phyloP scores from a whole-genome alignment of 495 filamentous ascomycete species.

The Achaetomiella virescens region DNA sequence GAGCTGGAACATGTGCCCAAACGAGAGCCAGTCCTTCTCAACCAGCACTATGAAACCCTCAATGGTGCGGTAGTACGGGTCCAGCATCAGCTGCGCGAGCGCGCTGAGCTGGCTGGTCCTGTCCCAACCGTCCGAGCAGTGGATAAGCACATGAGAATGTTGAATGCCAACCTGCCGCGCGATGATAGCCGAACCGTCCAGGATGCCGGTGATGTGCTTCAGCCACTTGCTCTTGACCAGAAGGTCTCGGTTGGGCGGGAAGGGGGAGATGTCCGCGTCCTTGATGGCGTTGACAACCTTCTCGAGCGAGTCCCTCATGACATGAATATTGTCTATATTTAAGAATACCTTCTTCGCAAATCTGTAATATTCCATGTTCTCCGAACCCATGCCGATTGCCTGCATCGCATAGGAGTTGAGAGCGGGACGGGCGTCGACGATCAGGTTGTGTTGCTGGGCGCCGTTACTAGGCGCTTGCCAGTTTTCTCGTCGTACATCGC shows the following conservation, averaged over 20 bases:
- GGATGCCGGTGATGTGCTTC: conserved; percentile 77
- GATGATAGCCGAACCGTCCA: conserved; percentile 80
- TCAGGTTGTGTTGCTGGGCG: conserved; percentile 89
- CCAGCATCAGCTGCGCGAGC: conserved; percentile 87
- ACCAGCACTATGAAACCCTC: conserved; percentile 93
- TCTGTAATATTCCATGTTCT: conserved; percentile 97
- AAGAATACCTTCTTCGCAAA: conserved; percentile 88
- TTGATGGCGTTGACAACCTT: conserved; percentile 88
- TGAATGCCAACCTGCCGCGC: conserved; percentile 83
- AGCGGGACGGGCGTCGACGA: conserved; percentile 92
- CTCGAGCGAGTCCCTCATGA: conserved; percentile 88
- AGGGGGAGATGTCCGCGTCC: conserved; percentile 78
- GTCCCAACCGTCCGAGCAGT: conserved; percentile 99
- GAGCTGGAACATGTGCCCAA: conserved; percentile 94
- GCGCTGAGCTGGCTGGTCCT: conserved; percentile 92
- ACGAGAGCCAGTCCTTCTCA: conserved; percentile 97
- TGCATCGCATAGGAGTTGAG: conserved; percentile 97
- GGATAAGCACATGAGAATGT: conserved; percentile 91
- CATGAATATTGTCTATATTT: conserved; percentile 99
- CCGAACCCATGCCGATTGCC: conserved; percentile 84
- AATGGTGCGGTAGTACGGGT: conserved; percentile 91
- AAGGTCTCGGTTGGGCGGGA: conserved; percentile 77
- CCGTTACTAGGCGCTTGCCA: conserved; percentile 67
- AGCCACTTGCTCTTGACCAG: conserved; percentile 84
- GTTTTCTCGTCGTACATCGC: conserved; percentile 40